Conservation (phyloP, 345 rosid species). For the Sapria himalayana region DNA sequence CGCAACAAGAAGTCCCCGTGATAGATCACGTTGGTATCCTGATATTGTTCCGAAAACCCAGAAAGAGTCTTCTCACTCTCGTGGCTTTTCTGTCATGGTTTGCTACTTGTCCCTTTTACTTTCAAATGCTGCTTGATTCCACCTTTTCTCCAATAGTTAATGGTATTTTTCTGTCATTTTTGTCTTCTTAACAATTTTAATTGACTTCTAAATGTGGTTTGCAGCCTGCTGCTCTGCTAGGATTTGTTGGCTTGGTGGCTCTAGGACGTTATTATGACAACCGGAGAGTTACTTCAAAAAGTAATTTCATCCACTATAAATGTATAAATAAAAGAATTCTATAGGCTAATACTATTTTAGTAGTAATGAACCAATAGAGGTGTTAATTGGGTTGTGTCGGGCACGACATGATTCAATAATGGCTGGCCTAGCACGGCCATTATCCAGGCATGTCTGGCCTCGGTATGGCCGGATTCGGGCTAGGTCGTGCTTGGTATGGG, state of each 20-base stretch:
- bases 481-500: no score
- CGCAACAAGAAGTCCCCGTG: slow-evolving; percentile 18
- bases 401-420: no score
- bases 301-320: no score
- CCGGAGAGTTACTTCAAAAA: slow-evolving; percentile 45
- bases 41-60: slow-evolving; percentile 14
- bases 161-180: neutral
- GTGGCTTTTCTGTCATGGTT: slow-evolving; percentile 29
- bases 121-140: slow-evolving; percentile 2
- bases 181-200: neutral
- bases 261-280: slow-evolving; percentile 61
- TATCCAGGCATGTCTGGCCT: no score
- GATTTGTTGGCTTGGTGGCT: slow-evolving; percentile 35
- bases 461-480: no score
- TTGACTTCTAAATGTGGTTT: slow-evolving; percentile 4
- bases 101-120: slow-evolving; percentile 7
- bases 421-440: no score
- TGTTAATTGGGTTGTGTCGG: no score
- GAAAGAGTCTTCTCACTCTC: slow-evolving; percentile 24
- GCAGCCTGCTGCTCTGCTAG: slow-evolving; percentile 47
- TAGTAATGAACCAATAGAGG: no score
- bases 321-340: no score
- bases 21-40: slow-evolving; percentile 9
- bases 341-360: no score
- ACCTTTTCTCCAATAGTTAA: neutral